Evolutionary conservation across 1,284 basidiomycete genomes (phyloP).

Genomic region (Meripilus lineatus): DNA sequence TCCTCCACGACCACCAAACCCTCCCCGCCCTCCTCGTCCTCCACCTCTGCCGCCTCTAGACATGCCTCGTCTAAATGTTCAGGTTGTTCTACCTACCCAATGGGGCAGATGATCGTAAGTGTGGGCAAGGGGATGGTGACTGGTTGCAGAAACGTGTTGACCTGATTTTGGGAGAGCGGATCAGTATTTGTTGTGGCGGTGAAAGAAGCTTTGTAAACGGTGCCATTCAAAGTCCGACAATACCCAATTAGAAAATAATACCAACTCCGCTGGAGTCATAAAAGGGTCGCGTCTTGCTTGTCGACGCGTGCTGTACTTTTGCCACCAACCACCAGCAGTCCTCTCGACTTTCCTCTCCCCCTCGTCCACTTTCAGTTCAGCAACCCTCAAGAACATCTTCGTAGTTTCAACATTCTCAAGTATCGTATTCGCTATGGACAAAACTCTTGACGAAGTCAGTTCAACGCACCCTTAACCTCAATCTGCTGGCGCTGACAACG

Average conservation of each 20-base stretch:
- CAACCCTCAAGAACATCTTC: constrained; percentile 2
- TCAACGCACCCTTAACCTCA: too few species aligned
- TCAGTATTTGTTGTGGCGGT: too few species aligned
- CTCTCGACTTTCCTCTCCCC: constrained; percentile 9
- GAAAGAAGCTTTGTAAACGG: too few species aligned
- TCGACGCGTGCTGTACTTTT: constrained; percentile 19
- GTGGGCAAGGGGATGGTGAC: too few species aligned
- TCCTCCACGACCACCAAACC: constrained; percentile 42
- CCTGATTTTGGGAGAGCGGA: too few species aligned
- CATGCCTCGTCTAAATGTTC: constrained; percentile 37
- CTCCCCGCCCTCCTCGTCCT: constrained; percentile 45
- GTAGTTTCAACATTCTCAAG: constrained; percentile 7
- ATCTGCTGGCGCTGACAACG: constrained; percentile 8
- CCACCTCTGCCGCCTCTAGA: constrained; percentile 53
- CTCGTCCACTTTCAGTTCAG: constrained; percentile 14
- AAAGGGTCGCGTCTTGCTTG: constrained; percentile 11
- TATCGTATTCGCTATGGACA: constrained; percentile 54
- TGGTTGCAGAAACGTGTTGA: too few species aligned
- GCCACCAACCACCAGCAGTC: constrained; percentile 21
- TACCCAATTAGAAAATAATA: constrained; percentile 11
- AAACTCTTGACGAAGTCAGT: constrained; percentile 85
- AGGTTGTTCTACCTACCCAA: too few species aligned
- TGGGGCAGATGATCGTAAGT: too few species aligned
- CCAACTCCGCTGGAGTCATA: constrained; percentile 17
- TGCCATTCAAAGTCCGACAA: too few species aligned